Evolutionary conservation across 306 rosid genomes (phyloP).

Genomic region (Quercus bicolor): DNA sequence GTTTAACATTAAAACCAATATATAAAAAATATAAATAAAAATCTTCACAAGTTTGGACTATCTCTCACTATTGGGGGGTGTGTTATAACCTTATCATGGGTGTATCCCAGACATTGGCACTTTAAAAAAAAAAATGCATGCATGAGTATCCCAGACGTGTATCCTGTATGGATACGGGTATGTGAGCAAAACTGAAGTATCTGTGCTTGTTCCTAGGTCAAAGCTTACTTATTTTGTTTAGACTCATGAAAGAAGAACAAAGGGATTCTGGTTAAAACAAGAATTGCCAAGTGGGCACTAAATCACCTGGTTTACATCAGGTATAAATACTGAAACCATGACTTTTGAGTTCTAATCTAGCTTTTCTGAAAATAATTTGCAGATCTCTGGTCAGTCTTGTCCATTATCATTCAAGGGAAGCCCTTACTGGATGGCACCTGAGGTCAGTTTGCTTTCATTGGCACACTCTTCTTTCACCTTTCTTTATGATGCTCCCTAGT

Average conservation of each 20-base stretch:
- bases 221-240: no score
- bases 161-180: no score
- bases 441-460: conserved; percentile 48
- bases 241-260: not conserved
- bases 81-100: no score
- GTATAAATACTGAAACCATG: conserved; percentile 6
- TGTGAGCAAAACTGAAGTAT: no score
- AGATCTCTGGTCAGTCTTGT: conserved; percentile 88
- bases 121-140: no score
- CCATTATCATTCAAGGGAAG: conserved; percentile 97
- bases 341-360: conserved; percentile 22
- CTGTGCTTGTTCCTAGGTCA: no score
- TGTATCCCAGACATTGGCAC: no score
- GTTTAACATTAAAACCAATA: no score
- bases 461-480: not conserved
- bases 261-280: not conserved
- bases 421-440: conserved; percentile 99
- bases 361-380: conserved; percentile 32
- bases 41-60: no score
- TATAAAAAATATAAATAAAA: no score
- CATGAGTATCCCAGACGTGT: no score
- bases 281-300: not conserved
- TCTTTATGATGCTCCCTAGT: not conserved
- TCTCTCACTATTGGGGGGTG: not conserved
- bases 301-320: not conserved